Percentiles rank a stretch among this genome's conserved stretches.
Conservation (phyloP, 2,329 filamentous ascomycete genomes). For the Colletotrichum aenigma region DNA sequence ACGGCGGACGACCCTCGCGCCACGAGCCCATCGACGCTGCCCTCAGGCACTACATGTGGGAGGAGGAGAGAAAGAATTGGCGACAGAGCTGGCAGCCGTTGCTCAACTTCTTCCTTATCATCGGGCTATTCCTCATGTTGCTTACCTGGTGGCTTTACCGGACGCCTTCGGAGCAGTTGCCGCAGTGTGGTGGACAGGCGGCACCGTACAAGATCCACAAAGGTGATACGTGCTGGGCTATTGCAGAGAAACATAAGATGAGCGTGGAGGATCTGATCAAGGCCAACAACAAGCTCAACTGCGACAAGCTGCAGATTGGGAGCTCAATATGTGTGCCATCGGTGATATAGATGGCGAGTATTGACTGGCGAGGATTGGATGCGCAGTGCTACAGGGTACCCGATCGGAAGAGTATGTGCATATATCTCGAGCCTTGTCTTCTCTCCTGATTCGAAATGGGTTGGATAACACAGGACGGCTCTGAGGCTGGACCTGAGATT, state of each 20-base stretch:
- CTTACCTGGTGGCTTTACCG: slow-evolving; percentile 53
- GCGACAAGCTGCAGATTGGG: slow-evolving; percentile 47
- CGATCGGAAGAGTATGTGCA: not conserved
- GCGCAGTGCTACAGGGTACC: not conserved
- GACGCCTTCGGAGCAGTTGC: slow-evolving; percentile 24
- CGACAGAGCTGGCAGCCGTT: slow-evolving; percentile 58
- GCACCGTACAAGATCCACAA: slow-evolving; percentile 41
- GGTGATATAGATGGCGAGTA: not conserved
- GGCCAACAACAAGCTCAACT: slow-evolving; percentile 51
- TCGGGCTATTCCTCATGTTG: slow-evolving; percentile 53
- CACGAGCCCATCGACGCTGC: slow-evolving; percentile 31
- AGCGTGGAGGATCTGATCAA: slow-evolving; percentile 49
- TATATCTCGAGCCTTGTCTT: not conserved
- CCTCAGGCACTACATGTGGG: not conserved
- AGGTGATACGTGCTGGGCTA: slow-evolving; percentile 59
- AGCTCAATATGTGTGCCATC: slow-evolving; percentile 49
- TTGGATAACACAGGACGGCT: not conserved
- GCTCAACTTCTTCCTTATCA: slow-evolving; percentile 61
- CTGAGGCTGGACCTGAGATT: not conserved
- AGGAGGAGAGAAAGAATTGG: slow-evolving; percentile 44
- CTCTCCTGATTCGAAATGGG: not conserved
- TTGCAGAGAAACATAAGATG: slow-evolving; percentile 47
- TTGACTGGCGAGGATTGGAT: not conserved
- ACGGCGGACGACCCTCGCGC: slow-evolving; percentile 31
- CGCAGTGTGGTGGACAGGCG: slow-evolving; percentile 14